Evolutionary conservation across 2,329 filamentous ascomycete genomes (phyloP).

Genomic region (Sporothrix globosa): DNA sequence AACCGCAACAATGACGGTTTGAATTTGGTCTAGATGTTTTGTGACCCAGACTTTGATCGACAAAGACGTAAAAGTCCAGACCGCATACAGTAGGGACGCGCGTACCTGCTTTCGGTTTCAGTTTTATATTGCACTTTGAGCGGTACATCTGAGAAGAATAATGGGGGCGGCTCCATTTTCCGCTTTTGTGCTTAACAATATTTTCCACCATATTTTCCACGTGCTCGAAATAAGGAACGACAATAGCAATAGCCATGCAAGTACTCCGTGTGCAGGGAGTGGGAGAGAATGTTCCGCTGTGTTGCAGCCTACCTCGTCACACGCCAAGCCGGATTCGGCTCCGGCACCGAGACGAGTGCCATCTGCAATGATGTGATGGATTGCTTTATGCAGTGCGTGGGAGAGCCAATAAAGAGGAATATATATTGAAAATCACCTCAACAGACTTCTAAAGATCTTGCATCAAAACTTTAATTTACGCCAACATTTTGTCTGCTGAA

Average conservation of each 20-base stretch:
- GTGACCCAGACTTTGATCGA: neutral
- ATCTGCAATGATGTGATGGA: neutral
- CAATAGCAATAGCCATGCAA: neutral
- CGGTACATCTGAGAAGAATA: slow-evolving; percentile 5
- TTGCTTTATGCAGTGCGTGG: neutral
- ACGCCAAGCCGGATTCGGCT: slow-evolving; percentile 23
- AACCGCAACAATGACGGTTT: neutral
- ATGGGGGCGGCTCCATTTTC: neutral
- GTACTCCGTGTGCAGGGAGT: too few relatives aligned
- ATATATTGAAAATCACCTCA: slow-evolving; percentile 2
- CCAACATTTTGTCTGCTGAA: neutral
- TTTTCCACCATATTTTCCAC: slow-evolving; percentile 7
- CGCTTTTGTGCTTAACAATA: slow-evolving; percentile 2
- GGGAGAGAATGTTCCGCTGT: slow-evolving; percentile 15
- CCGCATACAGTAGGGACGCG: slow-evolving; percentile 12
- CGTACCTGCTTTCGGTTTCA: slow-evolving; percentile 18
- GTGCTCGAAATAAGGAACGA: neutral
- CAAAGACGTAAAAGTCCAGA: neutral
- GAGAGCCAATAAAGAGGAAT: neutral
- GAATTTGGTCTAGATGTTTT: neutral
- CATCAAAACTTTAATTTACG: neutral
- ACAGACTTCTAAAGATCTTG: neutral
- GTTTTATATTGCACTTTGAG: neutral
- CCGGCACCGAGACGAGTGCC: slow-evolving; percentile 11
- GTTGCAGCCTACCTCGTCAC: neutral